Base-by-base conservation (phyloP, 805 yeast species). In the Candida andamanensis region DNA sequence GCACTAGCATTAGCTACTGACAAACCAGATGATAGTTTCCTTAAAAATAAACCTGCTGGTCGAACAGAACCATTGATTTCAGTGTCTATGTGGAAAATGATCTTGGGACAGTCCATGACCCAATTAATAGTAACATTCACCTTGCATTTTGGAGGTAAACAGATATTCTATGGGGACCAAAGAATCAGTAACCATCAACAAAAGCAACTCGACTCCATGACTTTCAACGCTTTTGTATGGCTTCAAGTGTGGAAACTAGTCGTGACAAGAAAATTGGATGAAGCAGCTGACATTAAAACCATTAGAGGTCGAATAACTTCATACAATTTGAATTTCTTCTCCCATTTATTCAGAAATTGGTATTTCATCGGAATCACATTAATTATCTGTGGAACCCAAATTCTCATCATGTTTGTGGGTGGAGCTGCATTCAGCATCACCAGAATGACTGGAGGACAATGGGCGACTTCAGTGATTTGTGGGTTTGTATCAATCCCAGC, bases 41-140 rank as follows among this genome's bases (percentile, higher is more conserved):
- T 92, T 51, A 76, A 82, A 41, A 70, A 85, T 33, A 78, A 75
- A 50, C 99, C 98, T 2, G 86, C 80, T 25, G 92, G 95, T 20
- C 74, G 96, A 50, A 62, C 66, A 15, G 72, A 76, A 11, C 84
- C 94, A 1, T 69, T 92, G 59, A 90, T 92, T 44, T 70, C 95
- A 4, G 78, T 80, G 3, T 82, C 95, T 7, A 92, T 92, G 89
- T 92, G 98, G 98, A 92, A 92, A 60, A 90, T 92, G 97, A 92
- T 92, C 45, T 39, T 89, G 29, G 92, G 95, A 2, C 97, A 92
- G 62, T 73, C 95, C 1, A 38, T 69, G 11, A 72, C 78, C 40
- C 99, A 92, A 66, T 70, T 92, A 40, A 53, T 71, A 15, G 74
- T 92, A 13, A 90, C 97, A 0, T 81, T 92, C 51, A 67, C 70